phyloP scores from a whole-genome alignment of 495 filamentous ascomycete genomes.

The Pyrenula massariospora region DNA sequence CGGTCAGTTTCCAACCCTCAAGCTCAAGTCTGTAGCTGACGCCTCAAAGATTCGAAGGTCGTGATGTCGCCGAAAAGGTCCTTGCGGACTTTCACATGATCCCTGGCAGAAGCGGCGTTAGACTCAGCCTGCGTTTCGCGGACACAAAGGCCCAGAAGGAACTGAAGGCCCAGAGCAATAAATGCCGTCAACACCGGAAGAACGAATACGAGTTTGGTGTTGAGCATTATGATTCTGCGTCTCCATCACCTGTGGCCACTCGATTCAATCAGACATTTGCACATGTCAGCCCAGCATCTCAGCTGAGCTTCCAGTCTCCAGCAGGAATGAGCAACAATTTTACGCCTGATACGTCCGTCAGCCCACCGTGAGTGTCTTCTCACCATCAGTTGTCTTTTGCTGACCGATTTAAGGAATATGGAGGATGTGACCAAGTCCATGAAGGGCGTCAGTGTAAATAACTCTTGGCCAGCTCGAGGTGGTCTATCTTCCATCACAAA shows the following conservation, averaged over 20 bases:
- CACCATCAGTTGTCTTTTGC: not conserved
- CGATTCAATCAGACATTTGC: constrained; percentile 19
- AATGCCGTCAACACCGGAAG: constrained; percentile 83
- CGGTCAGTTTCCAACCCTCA: constrained; percentile 42
- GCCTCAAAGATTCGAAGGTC: constrained; percentile 62
- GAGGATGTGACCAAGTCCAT: constrained; percentile 14
- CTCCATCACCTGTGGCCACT: constrained; percentile 24
- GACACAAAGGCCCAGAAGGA: constrained; percentile 94
- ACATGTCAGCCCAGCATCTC: constrained; percentile 28
- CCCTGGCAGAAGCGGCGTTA: constrained; percentile 55
- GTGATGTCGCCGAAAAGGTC: constrained; percentile 76
- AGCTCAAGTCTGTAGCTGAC: constrained; percentile 2
- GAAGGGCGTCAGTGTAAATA: constrained; percentile 18
- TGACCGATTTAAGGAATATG: constrained; percentile 17
- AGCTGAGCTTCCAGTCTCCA: constrained; percentile 29
- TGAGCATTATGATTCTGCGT: constrained; percentile 30
- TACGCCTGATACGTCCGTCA: constrained; percentile 39
- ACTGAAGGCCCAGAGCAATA: constrained; percentile 86
- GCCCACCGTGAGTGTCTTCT: constrained; percentile 27
- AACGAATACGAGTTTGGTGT: constrained; percentile 78
- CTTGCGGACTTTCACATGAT: constrained; percentile 68
- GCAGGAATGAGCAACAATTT: constrained; percentile 26
- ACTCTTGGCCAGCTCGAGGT: constrained; percentile 18
- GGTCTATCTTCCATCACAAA: constrained; percentile 10
- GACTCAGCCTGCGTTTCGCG: constrained; percentile 89